Evolutionary conservation across 306 rosid species (phyloP).

Genomic region (Myrica gale): DNA sequence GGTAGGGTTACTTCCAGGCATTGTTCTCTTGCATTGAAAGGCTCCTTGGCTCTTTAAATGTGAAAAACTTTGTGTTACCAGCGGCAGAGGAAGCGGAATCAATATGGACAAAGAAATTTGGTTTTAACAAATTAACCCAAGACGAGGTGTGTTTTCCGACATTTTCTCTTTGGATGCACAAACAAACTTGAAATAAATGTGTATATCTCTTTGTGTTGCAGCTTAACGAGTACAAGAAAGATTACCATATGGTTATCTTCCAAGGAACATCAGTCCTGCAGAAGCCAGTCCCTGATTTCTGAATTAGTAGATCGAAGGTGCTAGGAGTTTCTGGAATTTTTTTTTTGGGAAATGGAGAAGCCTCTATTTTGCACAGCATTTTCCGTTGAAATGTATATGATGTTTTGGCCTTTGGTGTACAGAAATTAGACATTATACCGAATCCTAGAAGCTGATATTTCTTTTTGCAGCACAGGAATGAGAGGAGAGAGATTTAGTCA

Average conservation of each 20-base stretch:
- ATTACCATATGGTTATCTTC: conserved; percentile 77
- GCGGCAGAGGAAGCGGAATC: conserved; percentile 68
- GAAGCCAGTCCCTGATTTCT: conserved; percentile 41
- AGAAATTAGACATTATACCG: conserved; percentile 35
- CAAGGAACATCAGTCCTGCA: conserved; percentile 61
- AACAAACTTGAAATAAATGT: neutral
- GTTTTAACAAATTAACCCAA: conserved; percentile 44
- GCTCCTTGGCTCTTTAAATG: conserved; percentile 50
- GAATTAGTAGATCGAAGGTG: conserved; percentile 26
- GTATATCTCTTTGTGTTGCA: conserved; percentile 5
- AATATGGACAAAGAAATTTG: conserved; percentile 71
- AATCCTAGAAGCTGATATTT: conserved; percentile 25
- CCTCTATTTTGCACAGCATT: conserved; percentile 23
- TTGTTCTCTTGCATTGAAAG: conserved; percentile 65
- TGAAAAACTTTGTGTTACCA: conserved; percentile 60
- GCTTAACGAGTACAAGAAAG: conserved; percentile 50
- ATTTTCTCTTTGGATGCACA: neutral
- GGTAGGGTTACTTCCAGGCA: conserved; percentile 72
- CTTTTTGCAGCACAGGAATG: conserved; percentile 35
- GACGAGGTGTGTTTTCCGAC: conserved; percentile 38
- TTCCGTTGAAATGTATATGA: conserved; percentile 46
- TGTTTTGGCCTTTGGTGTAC: conserved; percentile 49
- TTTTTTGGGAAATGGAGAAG: conserved; percentile 18
- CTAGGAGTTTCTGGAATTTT: neutral
- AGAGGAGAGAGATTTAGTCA: conserved; percentile 33